A percentile compares a stretch with the other conserved stretches of the same genome.
Conservation (phyloP, 1,284 basidiomycete genomes). For the Mycena citricolor region DNA sequence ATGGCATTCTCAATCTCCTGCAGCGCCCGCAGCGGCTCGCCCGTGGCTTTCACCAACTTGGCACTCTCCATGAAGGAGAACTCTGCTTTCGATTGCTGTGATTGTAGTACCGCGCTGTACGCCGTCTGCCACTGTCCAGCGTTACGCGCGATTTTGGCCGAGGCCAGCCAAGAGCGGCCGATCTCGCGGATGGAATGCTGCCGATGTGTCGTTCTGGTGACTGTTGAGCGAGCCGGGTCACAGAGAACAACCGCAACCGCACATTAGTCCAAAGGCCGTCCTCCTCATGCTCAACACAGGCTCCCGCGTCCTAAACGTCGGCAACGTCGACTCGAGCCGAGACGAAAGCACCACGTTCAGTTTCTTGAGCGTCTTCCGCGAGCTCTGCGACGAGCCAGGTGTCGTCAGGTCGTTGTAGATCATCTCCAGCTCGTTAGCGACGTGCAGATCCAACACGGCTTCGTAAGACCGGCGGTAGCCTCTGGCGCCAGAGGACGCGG, state of each 20-base stretch:
- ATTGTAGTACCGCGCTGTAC: conserved; percentile 94
- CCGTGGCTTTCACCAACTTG: conserved; percentile 80
- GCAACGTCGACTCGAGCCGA: conserved; percentile 80
- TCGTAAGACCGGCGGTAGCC: conserved; percentile 90
- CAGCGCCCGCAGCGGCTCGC: conserved; percentile 84
- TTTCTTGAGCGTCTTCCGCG: conserved; percentile 37
- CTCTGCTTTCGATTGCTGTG: conserved; percentile 71
- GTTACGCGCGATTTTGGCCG: conserved; percentile 93
- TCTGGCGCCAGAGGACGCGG: conserved; percentile 73
- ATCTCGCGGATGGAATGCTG: conserved; percentile 58
- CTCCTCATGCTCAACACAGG: conserved; percentile 89
- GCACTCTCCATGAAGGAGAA: conserved; percentile 92
- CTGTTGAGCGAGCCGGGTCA: conserved; percentile 17
- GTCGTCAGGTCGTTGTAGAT: conserved; percentile 56
- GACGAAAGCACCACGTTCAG: conserved; percentile 52
- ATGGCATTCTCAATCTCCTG: conserved; percentile 87
- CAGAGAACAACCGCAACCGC: conserved; percentile 28
- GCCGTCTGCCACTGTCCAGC: conserved; percentile 96
- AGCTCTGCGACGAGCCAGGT: conserved; percentile 33
- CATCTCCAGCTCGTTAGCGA: conserved; percentile 85
- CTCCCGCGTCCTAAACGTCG: conserved; percentile 91
- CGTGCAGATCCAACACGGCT: conserved; percentile 83
- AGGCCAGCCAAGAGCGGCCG: conserved; percentile 87
- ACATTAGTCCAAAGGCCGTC: conserved; percentile 81
- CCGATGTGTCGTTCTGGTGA: conserved; percentile 33